Evolutionary conservation across 129 eudicot genomes (phyloP).

Genomic region (Deinandra increscens): DNA sequence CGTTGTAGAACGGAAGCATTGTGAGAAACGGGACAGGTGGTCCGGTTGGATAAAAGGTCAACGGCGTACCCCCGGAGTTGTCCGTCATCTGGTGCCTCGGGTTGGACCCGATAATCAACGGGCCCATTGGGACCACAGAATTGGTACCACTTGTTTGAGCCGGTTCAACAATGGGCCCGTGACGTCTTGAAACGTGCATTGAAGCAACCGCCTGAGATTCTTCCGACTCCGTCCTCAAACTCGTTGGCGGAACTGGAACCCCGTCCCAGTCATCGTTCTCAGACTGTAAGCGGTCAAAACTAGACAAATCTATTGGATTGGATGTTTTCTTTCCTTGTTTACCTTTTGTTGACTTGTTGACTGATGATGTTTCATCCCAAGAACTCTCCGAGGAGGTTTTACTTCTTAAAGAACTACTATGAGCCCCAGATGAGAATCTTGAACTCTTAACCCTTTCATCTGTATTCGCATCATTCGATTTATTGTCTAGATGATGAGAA

Average conservation of each 20-base stretch:
- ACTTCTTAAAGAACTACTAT: conserved; percentile 64
- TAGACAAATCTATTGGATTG: conserved; percentile 32
- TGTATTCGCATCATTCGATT: conserved; percentile 40
- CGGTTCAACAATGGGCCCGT: conserved; percentile 42
- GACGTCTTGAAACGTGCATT: conserved; percentile 43
- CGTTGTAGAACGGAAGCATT: conserved; percentile 68
- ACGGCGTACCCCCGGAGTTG: conserved; percentile 45
- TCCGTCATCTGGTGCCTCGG: conserved; percentile 60
- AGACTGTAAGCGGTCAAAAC: conserved; percentile 37
- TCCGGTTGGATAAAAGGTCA: conserved; percentile 88
- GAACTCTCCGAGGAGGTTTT: conserved; percentile 90
- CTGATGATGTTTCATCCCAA: conserved; percentile 73
- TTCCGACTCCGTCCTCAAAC: conserved; percentile 35
- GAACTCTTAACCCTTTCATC: conserved; percentile 65
- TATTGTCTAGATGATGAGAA: conserved; percentile 39
- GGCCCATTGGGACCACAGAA: conserved; percentile 33
- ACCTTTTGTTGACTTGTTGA: conserved; percentile 53
- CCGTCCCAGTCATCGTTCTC: conserved; percentile 55
- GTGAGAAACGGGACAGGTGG: conserved; percentile 93
- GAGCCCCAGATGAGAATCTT: conserved; percentile 73
- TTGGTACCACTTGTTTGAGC: conserved; percentile 76
- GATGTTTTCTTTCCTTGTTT: conserved; percentile 57
- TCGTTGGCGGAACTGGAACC: conserved; percentile 33
- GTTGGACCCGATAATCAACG: conserved; percentile 57
- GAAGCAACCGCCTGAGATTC: conserved; percentile 43